Percentiles rank a stretch among this genome's conserved stretches.
Evolutionary conservation across 2,329 filamentous ascomycete species (phyloP).

Genomic region (Cladorrhinum sp.): DNA sequence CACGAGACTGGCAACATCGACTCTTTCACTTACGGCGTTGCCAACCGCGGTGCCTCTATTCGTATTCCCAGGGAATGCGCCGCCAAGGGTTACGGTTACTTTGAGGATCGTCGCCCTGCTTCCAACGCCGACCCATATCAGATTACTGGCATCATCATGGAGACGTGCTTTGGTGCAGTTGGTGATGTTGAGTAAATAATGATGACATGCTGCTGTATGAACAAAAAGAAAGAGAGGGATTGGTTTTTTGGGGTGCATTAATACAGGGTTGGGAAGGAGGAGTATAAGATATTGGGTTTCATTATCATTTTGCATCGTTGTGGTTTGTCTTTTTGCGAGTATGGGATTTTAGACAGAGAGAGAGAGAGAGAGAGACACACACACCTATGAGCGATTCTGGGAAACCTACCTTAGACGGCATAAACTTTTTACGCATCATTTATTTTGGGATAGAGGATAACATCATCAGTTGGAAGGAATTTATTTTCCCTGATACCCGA

Average conservation of each 20-base stretch:
- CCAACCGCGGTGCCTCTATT: constrained; percentile 92
- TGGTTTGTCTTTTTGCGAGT: background rate
- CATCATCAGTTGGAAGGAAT: background rate
- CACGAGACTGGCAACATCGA: constrained; percentile 96
- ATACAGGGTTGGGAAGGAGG: background rate
- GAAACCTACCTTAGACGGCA: background rate
- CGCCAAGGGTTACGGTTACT: constrained; percentile 55
- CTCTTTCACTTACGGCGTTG: constrained; percentile 88
- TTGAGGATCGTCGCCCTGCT: constrained; percentile 49
- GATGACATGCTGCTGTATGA: background rate
- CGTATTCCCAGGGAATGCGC: constrained; percentile 69
- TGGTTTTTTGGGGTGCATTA: background rate
- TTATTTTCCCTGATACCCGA: background rate
- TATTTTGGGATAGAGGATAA: background rate
- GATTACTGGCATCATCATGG: constrained; percentile 44
- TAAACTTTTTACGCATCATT: background rate
- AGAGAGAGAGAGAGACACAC: background rate
- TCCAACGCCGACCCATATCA: constrained; percentile 81
- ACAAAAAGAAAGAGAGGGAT: background rate
- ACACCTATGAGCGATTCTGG: background rate
- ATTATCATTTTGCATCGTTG: background rate
- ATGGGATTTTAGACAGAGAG: background rate
- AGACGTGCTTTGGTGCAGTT: constrained; percentile 27
- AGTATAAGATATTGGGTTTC: background rate
- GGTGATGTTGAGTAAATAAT: constrained; percentile 8